These are phyloP conservation scores for Hypoxylon sp. DNA, from an alignment of 2,329 filamentous ascomycete species.

Conservation along the genomic window DNA sequence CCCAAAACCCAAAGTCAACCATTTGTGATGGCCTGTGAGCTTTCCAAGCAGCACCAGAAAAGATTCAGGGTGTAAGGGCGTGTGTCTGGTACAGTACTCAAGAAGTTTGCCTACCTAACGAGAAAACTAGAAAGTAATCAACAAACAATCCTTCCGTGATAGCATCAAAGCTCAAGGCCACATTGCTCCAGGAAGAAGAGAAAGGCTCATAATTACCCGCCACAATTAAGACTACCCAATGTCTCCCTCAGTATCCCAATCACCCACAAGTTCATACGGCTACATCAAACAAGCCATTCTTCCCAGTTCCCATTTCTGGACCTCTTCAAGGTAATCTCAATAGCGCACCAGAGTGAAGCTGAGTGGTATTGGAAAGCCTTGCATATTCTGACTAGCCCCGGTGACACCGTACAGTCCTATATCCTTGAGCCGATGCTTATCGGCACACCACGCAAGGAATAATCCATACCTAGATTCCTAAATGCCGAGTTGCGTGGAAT, in stretches of 20 bases:
- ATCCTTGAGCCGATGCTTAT: slow-evolving; percentile 50
- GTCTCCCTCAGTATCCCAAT: too few relatives aligned
- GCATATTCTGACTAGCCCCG: too few relatives aligned
- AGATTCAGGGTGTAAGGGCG: slow-evolving; percentile 52
- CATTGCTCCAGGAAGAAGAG: slow-evolving; percentile 51
- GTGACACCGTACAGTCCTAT: too few relatives aligned
- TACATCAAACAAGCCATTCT: too few relatives aligned
- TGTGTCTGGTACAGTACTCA: slow-evolving; percentile 55
- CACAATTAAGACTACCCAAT: slow-evolving; percentile 24
- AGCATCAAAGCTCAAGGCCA: slow-evolving; percentile 47
- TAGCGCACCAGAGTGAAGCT: too few relatives aligned
- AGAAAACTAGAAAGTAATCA: slow-evolving; percentile 29
- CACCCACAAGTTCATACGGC: too few relatives aligned
- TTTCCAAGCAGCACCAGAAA: slow-evolving; percentile 54
- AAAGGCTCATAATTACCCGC: slow-evolving; percentile 47
- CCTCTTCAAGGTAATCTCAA: too few relatives aligned
- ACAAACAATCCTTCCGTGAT: slow-evolving; percentile 52
- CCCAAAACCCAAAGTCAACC: slow-evolving; percentile 26
- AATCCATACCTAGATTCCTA: slow-evolving; percentile 46
- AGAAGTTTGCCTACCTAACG: slow-evolving; percentile 5
- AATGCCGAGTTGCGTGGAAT: slow-evolving; percentile 51
- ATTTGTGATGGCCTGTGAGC: slow-evolving; percentile 51
- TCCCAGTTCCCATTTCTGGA: too few relatives aligned
- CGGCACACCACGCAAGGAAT: slow-evolving; percentile 36
- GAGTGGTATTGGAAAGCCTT: too few relatives aligned